Percentiles rank a stretch among this genome's conserved stretches.
phyloP scores from a whole-genome alignment of 2,329 filamentous ascomycete species.

The Amylocarpus encephaloides region DNA sequence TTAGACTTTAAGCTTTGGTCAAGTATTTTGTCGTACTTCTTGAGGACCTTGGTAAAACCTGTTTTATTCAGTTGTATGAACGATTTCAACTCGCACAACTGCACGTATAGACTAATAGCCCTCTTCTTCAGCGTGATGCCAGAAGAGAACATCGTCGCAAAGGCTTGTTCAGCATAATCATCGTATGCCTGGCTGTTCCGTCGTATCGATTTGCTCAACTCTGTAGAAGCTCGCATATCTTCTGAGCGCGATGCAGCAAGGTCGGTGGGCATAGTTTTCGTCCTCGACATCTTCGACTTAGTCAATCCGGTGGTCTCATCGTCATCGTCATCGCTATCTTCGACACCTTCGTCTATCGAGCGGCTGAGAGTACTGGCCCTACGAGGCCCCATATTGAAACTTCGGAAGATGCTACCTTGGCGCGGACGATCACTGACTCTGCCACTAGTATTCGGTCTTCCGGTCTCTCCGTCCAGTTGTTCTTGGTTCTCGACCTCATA shows the following conservation, averaged over 20 bases:
- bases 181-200: constrained; percentile 63
- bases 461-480: constrained; percentile 29
- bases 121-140: constrained; percentile 90
- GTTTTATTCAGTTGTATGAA: constrained; percentile 95
- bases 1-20: constrained; percentile 70
- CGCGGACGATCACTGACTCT: constrained; percentile 37
- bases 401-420: constrained; percentile 46
- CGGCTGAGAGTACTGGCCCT: constrained; percentile 40
- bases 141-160: constrained; percentile 59
- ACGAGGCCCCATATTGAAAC: constrained; percentile 38
- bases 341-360: constrained; percentile 49
- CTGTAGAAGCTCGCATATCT: constrained; percentile 57
- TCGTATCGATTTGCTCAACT: constrained; percentile 52
- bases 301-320: constrained; percentile 47
- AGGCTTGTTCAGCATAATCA: constrained; percentile 70
- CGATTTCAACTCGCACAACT: constrained; percentile 90
- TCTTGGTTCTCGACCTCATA: constrained; percentile 40
- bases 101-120: constrained; percentile 80
- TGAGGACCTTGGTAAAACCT: constrained; percentile 91
- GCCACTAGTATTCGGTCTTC: constrained; percentile 39
- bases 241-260: constrained; percentile 26
- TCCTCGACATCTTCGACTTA: constrained; percentile 31
- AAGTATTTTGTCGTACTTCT: constrained; percentile 97
- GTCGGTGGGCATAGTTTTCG: constrained; percentile 29
- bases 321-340: constrained; percentile 62